phyloP scores from a whole-genome alignment of 352 stramenopile genomes.

The Phytophthora syringae region DNA sequence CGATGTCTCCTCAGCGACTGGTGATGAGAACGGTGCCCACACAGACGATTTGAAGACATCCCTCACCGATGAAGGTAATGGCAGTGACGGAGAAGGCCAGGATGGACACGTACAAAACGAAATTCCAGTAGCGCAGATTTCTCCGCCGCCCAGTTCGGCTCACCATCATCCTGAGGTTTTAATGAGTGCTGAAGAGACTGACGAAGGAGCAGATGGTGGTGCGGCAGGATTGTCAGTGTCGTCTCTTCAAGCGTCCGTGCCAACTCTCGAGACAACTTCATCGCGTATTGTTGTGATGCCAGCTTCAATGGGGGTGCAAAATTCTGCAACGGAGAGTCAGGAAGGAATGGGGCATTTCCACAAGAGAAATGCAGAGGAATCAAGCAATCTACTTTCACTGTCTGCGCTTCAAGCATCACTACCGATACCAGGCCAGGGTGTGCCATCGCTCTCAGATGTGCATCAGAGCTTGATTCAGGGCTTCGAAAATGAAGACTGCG shows the following conservation, averaged over 20 bases:
- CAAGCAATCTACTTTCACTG: constrained; percentile 19
- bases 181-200: constrained; percentile 38
- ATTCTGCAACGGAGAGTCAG: not conserved
- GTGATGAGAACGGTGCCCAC: constrained; percentile 1
- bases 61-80: constrained; percentile 7
- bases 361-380: constrained; percentile 21
- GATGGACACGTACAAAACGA: no score
- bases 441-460: not conserved
- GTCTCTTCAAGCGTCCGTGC: constrained; percentile 23
- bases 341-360: constrained; percentile 15
- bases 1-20: not conserved
- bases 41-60: constrained; percentile 17
- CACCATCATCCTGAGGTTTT: constrained; percentile 22
- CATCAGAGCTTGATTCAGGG: constrained; percentile 4
- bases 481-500: constrained; percentile 6
- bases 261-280: constrained; percentile 10
- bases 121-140: not conserved
- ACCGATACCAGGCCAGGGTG: constrained; percentile 8
- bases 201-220: not conserved
- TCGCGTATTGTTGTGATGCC: not conserved
- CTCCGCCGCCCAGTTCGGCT: not conserved
- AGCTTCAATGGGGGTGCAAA: not conserved
- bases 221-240: not conserved
- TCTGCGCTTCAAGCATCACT: constrained; percentile 33
- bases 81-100: not conserved